Conservation (phyloP, 2,329 filamentous ascomycete genomes). For the Fusarium sp. region DNA sequence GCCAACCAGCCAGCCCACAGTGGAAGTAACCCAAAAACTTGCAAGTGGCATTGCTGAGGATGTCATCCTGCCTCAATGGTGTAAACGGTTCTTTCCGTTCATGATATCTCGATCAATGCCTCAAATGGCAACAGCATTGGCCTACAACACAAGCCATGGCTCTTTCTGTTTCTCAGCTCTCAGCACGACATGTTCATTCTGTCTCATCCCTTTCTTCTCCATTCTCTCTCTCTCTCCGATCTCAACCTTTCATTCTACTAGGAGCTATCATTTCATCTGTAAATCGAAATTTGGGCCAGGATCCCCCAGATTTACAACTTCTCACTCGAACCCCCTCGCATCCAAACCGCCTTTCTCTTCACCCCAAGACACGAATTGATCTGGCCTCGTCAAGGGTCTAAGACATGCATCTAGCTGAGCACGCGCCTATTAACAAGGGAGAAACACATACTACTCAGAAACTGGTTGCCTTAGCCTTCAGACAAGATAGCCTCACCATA, state of each 20-base stretch:
- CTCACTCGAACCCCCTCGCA: slow-evolving; percentile 33
- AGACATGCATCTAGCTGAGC: slow-evolving; percentile 34
- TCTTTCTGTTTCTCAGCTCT: not conserved
- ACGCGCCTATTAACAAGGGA: slow-evolving; percentile 28
- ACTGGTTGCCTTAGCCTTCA: slow-evolving; percentile 5
- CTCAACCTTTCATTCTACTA: slow-evolving; percentile 8
- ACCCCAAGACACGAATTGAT: slow-evolving; percentile 15
- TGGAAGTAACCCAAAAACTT: not conserved
- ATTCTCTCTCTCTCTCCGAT: not conserved
- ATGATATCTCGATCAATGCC: slow-evolving; percentile 1
- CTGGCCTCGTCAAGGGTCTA: slow-evolving; percentile 26
- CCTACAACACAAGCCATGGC: not conserved
- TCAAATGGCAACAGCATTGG: not conserved
- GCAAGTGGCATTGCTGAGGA: not conserved
- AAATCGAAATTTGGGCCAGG: slow-evolving; percentile 8
- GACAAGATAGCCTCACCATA: not conserved
- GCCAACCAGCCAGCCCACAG: no score
- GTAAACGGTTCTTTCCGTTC: slow-evolving; percentile 3
- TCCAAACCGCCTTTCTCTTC: slow-evolving; percentile 18
- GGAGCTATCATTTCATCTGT: slow-evolving; percentile 13
- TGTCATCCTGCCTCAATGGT: not conserved
- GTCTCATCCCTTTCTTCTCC: slow-evolving; percentile 30
- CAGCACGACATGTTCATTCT: not conserved
- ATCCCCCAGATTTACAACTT: slow-evolving; percentile 30
- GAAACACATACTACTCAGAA: slow-evolving; percentile 17